Evolutionary conservation across 73 alveolate genomes (phyloP).

Genomic region (Paraurostyla sp.): DNA sequence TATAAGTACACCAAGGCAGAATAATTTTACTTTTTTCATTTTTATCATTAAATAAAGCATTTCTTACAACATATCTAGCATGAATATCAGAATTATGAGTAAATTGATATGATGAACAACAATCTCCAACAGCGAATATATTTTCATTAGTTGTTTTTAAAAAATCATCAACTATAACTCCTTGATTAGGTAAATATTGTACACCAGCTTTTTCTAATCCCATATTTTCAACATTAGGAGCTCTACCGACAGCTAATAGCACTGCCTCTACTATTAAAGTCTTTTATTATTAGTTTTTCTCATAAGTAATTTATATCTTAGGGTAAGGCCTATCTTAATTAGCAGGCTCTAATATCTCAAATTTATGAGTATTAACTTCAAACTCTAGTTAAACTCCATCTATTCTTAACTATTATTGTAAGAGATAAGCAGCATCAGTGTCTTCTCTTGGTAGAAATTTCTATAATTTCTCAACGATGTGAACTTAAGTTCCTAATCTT

Average conservation of each 20-base stretch:
- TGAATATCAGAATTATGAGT: slow-evolving; percentile 84
- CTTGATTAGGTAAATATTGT: slow-evolving; percentile 18
- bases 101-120: slow-evolving; percentile 70
- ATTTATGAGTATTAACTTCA: background rate
- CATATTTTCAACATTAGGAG: slow-evolving; percentile 70
- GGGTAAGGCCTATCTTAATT: slow-evolving; percentile 27
- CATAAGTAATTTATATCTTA: background rate
- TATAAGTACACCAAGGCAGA: slow-evolving; percentile 78
- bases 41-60: slow-evolving; percentile 62
- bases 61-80: slow-evolving; percentile 76
- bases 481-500: slow-evolving; percentile 75
- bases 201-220: slow-evolving; percentile 75
- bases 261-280: slow-evolving; percentile 57
- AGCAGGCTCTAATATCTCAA: background rate
- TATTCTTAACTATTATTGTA: slow-evolving; percentile 3
- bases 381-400: slow-evolving; percentile 62
- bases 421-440: slow-evolving; percentile 67
- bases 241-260: slow-evolving; percentile 65
- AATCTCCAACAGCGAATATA: slow-evolving; percentile 86
- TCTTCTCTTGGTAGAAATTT: slow-evolving; percentile 75
- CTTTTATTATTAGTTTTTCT: background rate
- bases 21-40: slow-evolving; percentile 25
- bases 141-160: slow-evolving; percentile 71
- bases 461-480: slow-evolving; percentile 37
- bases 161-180: slow-evolving; percentile 60